phyloP scores from a whole-genome alignment of 768 basidiomycete genomes.

The Leccinellum luteum region DNA sequence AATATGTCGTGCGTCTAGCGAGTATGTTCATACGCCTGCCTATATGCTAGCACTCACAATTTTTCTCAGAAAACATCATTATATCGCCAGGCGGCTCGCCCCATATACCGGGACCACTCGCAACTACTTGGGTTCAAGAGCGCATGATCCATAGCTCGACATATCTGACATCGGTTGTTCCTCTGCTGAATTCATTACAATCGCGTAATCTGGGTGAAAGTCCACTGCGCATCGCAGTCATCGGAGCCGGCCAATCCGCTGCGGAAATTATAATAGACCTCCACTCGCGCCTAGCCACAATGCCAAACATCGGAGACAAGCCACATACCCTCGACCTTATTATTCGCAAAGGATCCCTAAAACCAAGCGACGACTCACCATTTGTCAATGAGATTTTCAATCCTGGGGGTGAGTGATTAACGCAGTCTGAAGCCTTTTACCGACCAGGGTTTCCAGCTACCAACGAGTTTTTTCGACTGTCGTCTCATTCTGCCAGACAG shows the following conservation, averaged over 20 bases:
- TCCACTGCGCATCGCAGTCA: slow-evolving; percentile 43
- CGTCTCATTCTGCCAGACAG: slow-evolving; percentile 35
- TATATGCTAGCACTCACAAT: slow-evolving; percentile 1
- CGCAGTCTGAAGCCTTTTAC: background rate
- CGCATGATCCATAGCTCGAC: slow-evolving; percentile 44
- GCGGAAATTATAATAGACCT: slow-evolving; percentile 47
- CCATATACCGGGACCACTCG: slow-evolving; percentile 38
- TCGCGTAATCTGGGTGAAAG: slow-evolving; percentile 8
- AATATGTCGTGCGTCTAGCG: slow-evolving; percentile 33
- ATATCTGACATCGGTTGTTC: slow-evolving; percentile 39
- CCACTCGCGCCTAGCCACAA: slow-evolving; percentile 35
- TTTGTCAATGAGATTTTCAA: slow-evolving; percentile 58
- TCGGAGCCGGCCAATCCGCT: slow-evolving; percentile 49
- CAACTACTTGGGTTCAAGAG: slow-evolving; percentile 30
- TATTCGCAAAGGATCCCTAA: slow-evolving; percentile 48
- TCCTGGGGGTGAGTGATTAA: slow-evolving; percentile 37
- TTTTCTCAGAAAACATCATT: slow-evolving; percentile 41
- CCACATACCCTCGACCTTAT: slow-evolving; percentile 49
- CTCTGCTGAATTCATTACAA: slow-evolving; percentile 32
- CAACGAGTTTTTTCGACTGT: slow-evolving; percentile 38
- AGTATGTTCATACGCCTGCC: slow-evolving; percentile 33
- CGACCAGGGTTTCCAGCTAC: slow-evolving; percentile 32
- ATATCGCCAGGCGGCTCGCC: slow-evolving; percentile 51
- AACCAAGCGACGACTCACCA: slow-evolving; percentile 51
- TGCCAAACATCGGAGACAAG: slow-evolving; percentile 22